Percentiles rank a stretch among this genome's conserved stretches.
Evolutionary conservation across 2,329 filamentous ascomycete genomes (phyloP).

Genomic region (Aspergillus thermomutatus): DNA sequence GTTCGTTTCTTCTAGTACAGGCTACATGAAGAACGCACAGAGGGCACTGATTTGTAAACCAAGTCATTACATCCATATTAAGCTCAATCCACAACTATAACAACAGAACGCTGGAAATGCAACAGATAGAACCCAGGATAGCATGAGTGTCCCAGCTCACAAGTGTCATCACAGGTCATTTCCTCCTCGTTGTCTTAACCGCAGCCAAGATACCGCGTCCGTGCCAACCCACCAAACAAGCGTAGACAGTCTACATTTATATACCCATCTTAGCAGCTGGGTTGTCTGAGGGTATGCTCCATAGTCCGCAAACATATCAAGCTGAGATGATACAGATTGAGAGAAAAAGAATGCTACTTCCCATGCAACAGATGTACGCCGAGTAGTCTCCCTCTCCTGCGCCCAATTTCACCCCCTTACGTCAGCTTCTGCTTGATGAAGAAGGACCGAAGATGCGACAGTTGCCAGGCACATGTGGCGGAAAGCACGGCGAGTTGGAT

Average conservation of each 20-base stretch:
- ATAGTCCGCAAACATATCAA: background rate
- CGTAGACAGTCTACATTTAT: background rate
- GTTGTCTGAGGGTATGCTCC: background rate
- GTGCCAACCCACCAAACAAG: background rate
- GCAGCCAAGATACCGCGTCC: too few relatives aligned
- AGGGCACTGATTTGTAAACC: background rate
- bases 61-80: constrained; percentile 30
- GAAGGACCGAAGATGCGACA: constrained; percentile 91
- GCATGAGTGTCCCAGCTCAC: background rate
- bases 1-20: background rate
- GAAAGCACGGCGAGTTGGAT: constrained; percentile 83
- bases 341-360: background rate
- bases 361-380: background rate
- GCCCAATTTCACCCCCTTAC: constrained; percentile 44
- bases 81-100: constrained; percentile 9
- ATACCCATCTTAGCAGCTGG: background rate
- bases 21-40: background rate
- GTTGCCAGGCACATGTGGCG: constrained; percentile 91
- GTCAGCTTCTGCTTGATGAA: constrained; percentile 99
- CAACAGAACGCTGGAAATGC: background rate
- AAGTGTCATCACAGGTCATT: background rate
- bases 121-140: background rate
- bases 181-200: background rate
- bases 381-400: background rate
- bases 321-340: background rate